Base-by-base conservation (phyloP, 345 rosid genomes). In the Erysimum cheiranthoides region DNA sequence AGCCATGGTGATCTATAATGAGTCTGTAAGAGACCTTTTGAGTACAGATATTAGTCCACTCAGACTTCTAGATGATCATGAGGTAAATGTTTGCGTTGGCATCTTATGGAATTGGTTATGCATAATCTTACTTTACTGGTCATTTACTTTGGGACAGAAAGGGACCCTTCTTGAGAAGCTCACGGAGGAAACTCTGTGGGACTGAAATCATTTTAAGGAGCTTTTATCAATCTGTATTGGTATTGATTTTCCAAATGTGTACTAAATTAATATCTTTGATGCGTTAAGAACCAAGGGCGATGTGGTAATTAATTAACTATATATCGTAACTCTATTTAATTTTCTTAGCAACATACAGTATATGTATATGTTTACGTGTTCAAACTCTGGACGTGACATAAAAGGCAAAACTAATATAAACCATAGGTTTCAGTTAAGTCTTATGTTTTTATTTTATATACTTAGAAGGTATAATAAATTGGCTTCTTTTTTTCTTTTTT, bases 1-100 rank as follows among this genome's bases (percentile, higher is more conserved):
- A 66, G 96, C 98, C 31, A 80, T 91, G 92, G 98, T 91, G 86
- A 93, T 93, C 47, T 93, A 93, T 82, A 93, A 91, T 72, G 97
- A 93, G 81, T 89, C 96, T 71, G 98, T 91, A 59, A 83, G 92
- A 76, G 98, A 93, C 79, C 93, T 93, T 49, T 89, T 93, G 30
- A 85, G 87, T 70, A 45, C 83, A 46, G 93, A 91, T 60, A 68
- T 79, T 66, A 86, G 83, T 70, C 93, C 92, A 45, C 90, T 85
- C 75, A 85, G 98, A 79, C 97, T 93, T 81, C 86, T 93, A 27
- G 98, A 91, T 74, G 98, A 93, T 76, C 96, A 91, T 12, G 98
- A 88, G 92, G 98, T 91, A 78, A 79, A 73, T 79, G 45, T 80
- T 62, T 53, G 69, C 30, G 70, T 49, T 77, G 45, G 49, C 89